Conservation (phyloP, 768 basidiomycete species). For the Tulasnella calospora region DNA sequence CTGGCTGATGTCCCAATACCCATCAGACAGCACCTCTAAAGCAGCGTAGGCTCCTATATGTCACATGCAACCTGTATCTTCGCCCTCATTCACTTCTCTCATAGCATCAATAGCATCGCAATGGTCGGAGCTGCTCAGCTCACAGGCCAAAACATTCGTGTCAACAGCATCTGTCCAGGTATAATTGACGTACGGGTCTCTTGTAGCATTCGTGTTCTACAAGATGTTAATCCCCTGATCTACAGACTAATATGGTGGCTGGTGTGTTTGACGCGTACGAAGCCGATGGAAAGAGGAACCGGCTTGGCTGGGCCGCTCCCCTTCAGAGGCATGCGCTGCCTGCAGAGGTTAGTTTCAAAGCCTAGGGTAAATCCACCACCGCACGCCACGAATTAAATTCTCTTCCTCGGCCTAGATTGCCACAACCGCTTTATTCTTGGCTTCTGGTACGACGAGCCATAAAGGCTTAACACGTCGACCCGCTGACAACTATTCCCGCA, state of each 20-base stretch:
- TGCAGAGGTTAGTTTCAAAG: slow-evolving; percentile 42
- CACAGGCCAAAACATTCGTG: slow-evolving; percentile 74
- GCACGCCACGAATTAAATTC: no score
- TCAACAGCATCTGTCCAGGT: slow-evolving; percentile 87
- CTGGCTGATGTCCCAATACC: neutral
- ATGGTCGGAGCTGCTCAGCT: slow-evolving; percentile 77
- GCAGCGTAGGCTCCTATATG: slow-evolving; percentile 60
- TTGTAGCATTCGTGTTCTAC: neutral
- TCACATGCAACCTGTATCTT: neutral
- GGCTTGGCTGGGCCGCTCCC: slow-evolving; percentile 82
- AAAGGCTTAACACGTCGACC: no score
- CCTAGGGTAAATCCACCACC: neutral
- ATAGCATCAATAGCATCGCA: slow-evolving; percentile 84
- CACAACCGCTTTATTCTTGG: slow-evolving; percentile 76
- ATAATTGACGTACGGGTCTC: slow-evolving; percentile 56
- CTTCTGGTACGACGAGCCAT: slow-evolving; percentile 57
- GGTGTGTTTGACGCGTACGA: slow-evolving; percentile 73
- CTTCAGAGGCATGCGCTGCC: slow-evolving; percentile 75
- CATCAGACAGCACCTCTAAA: slow-evolving; percentile 82
- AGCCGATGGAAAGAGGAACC: slow-evolving; percentile 61
- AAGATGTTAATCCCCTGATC: neutral
- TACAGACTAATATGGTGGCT: slow-evolving; percentile 76
- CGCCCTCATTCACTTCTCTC: neutral
- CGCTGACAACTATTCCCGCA: neutral
- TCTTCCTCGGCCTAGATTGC: slow-evolving; percentile 53